Conservation (phyloP, 257 asterid species). For the Verbena officinalis region DNA sequence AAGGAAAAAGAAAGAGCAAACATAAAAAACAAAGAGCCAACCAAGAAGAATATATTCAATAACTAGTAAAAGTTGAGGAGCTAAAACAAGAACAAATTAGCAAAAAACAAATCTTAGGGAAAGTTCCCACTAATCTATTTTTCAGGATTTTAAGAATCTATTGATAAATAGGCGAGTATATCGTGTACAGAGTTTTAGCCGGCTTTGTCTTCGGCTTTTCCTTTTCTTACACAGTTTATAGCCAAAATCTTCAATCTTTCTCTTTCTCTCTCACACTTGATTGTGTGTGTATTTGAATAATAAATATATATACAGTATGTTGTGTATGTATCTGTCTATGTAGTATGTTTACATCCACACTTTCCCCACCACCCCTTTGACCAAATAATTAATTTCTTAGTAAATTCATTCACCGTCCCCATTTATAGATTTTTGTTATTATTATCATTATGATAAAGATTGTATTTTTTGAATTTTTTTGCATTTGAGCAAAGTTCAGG, state of each 20-base stretch:
- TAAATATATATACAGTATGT: background rate
- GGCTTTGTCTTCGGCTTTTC: constrained; percentile 67
- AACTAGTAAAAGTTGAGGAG: constrained; percentile 15
- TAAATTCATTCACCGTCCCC: constrained; percentile 35
- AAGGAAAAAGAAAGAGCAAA: background rate
- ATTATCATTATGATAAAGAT: background rate
- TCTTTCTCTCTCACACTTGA: constrained; percentile 27
- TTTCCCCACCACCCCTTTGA: constrained; percentile 43
- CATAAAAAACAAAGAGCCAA: constrained; percentile 19
- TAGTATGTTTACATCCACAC: constrained; percentile 36
- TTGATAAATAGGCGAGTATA: constrained; percentile 36
- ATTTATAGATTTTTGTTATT: constrained; percentile 11
- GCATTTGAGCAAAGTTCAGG: constrained; percentile 15
- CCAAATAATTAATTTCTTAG: constrained; percentile 28
- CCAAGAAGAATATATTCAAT: constrained; percentile 22
- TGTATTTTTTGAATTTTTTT: constrained; percentile 17
- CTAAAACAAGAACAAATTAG: constrained; percentile 13
- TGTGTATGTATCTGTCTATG: constrained; percentile 6
- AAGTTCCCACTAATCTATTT: constrained; percentile 30
- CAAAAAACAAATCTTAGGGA: constrained; percentile 27
- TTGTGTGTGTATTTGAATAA: background rate
- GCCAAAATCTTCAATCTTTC: constrained; percentile 24
- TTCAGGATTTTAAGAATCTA: constrained; percentile 33
- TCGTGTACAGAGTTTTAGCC: constrained; percentile 58
- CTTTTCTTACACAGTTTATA: constrained; percentile 31